Base-by-base conservation (phyloP, 169 alveolate genomes). In the Plasmodium knowlesi region DNA sequence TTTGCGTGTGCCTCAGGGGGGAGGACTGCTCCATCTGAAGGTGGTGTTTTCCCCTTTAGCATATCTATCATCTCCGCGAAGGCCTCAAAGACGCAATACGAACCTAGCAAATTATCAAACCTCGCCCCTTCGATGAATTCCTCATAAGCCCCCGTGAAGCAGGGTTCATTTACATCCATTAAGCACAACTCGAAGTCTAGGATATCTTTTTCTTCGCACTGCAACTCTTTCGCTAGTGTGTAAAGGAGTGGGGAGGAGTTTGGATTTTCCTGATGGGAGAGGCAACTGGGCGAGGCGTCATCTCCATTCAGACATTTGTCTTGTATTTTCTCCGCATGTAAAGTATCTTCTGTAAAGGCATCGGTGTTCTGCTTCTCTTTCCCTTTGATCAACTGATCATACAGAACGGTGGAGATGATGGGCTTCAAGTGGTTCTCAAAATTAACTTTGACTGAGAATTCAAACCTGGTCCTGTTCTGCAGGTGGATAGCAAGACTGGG, bases 401-500 rank as follows among this genome's bases (percentile, higher is more conserved):
- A 85, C 3, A 85, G n/a, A 5, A 74, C 10, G 10, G 97, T 96
- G 8, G 96, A 41, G 19, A 96, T 94, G 82, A 98, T 96, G 16
- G 99, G 99, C 74, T 97, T 97, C 70, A 98, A 92, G 83, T 98
- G 99, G 41, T 88, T 92, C 76, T 98, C 99, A 97, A 98, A 97
- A 50, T 96, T 97, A 28, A 95, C 84, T 1, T 70, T 82, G 2
- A 83, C 79, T 0, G 93, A 82, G 41, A 97, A 96, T 72, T 98
- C 99, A 32, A 96, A 98, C 0, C 97, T 57, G 16, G 96, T 97
- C 34, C 98, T 97, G 39, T 74, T 73, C 54, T 85, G 93, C 79
- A 99, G 93, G 95, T 99, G 99, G 43, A 98, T 98, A 22, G 99
- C 99, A 46, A 98, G 91, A 96, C 98, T 98, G 22, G 99, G 99